A percentile compares a stretch with the other conserved stretches of the same genome.
These are phyloP conservation scores for Pseudoturritis turrita DNA, from an alignment of 345 rosid genomes.

Conservation along the genomic window DNA sequence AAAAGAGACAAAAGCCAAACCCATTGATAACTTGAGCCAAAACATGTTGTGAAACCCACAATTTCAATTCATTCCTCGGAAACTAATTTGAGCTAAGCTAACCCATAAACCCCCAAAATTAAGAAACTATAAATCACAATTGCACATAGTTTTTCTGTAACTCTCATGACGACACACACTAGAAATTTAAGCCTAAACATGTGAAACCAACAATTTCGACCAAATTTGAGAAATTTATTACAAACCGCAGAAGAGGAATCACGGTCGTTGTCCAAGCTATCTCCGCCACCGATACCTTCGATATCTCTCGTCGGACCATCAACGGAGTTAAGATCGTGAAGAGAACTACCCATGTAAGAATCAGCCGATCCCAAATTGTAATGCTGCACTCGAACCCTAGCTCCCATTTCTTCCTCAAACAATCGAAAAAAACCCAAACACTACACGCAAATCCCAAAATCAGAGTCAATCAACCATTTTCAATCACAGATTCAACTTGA, in stretches of 20 bases:
- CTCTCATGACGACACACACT: neutral
- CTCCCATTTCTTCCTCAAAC: slow-evolving; percentile 47
- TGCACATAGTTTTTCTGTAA: no score
- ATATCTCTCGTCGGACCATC: slow-evolving; percentile 48
- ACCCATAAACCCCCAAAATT: no score
- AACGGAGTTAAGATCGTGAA: slow-evolving; percentile 83
- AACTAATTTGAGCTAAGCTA: no score
- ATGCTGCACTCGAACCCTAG: slow-evolving; percentile 72
- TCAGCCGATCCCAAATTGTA: slow-evolving; percentile 64
- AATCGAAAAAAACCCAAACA: neutral
- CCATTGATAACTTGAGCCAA: neutral
- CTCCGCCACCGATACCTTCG: slow-evolving; percentile 29
- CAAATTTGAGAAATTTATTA: neutral
- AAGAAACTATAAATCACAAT: no score
- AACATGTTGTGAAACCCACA: neutral
- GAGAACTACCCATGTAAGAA: slow-evolving; percentile 59
- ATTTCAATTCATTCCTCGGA: no score
- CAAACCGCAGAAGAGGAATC: slow-evolving; percentile 56
- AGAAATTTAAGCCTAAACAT: neutral
- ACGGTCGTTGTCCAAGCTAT: slow-evolving; percentile 44
- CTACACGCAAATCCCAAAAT: neutral
- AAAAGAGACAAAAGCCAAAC: neutral
- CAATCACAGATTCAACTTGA: neutral
- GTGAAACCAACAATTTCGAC: neutral
- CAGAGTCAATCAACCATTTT: slow-evolving; percentile 7